Evolutionary conservation across 208 protist species (phyloP).

Genomic region (Vickermania spadyakhi): DNA sequence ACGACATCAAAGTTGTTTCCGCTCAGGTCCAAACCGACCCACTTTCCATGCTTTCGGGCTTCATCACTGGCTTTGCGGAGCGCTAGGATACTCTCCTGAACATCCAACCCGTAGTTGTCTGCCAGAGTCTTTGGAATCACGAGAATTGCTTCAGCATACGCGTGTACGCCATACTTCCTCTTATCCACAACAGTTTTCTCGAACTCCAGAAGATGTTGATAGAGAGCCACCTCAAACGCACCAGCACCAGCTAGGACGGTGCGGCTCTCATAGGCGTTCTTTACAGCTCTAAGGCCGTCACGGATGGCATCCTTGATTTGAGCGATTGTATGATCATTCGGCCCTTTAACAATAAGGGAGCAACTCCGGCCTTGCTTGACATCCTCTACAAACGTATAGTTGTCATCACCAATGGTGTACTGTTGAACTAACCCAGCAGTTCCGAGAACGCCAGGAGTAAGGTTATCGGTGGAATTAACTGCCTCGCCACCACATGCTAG

Average conservation of each 20-base stretch:
- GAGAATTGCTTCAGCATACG: slow-evolving; percentile 98
- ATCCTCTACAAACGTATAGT: slow-evolving; percentile 99
- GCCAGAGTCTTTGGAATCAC: slow-evolving; percentile 98
- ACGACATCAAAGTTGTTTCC: slow-evolving; percentile 90
- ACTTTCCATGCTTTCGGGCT: slow-evolving; percentile 58
- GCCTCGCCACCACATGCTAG: slow-evolving; percentile 96
- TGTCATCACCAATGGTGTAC: slow-evolving; percentile 98
- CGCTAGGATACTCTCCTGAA: slow-evolving; percentile 94
- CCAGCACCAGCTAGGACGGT: slow-evolving; percentile 96
- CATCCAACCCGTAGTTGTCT: slow-evolving; percentile 97
- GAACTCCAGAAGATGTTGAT: slow-evolving; percentile 91
- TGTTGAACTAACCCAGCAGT: slow-evolving; percentile 97
- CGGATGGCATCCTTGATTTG: slow-evolving; percentile 99
- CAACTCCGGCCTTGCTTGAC: slow-evolving; percentile 94
- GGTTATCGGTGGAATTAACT: slow-evolving; percentile 98
- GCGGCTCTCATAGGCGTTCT: slow-evolving; percentile 96
- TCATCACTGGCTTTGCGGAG: slow-evolving; percentile 88
- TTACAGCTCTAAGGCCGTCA: slow-evolving; percentile 98
- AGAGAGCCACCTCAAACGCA: slow-evolving; percentile 96
- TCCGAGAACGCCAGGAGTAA: slow-evolving; percentile 92
- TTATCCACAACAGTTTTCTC: slow-evolving; percentile 75
- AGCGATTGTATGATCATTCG: slow-evolving; percentile 98
- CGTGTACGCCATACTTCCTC: slow-evolving; percentile 97
- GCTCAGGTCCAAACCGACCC: slow-evolving; percentile 96
- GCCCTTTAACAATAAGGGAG: slow-evolving; percentile 99